Conservation (phyloP, 371 early-diverging fungal species). For the Rhizomucor pusillus region DNA sequence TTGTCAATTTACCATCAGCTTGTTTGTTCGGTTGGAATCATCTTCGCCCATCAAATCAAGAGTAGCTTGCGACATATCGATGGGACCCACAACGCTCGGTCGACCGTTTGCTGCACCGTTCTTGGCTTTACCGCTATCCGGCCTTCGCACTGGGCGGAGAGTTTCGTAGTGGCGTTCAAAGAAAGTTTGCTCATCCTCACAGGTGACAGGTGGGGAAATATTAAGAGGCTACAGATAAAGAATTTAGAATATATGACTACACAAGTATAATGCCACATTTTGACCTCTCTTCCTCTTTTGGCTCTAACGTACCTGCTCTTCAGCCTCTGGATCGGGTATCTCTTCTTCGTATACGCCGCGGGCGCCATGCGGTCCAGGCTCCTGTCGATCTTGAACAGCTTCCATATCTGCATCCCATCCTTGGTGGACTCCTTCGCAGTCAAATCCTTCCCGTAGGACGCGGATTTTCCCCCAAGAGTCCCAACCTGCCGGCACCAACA, state of each 20-base stretch:
- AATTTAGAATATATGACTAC: not conserved
- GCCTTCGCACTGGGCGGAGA: slow-evolving; percentile 42
- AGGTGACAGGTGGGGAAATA: slow-evolving; percentile 49
- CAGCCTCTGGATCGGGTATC: slow-evolving; percentile 36
- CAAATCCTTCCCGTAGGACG: slow-evolving; percentile 78
- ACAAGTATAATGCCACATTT: slow-evolving; percentile 1
- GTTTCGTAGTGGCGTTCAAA: slow-evolving; percentile 69
- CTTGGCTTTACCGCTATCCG: slow-evolving; percentile 19
- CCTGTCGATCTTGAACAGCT: slow-evolving; percentile 35
- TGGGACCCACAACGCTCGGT: slow-evolving; percentile 38
- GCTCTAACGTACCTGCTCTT: slow-evolving; percentile 37
- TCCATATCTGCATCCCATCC: slow-evolving; percentile 64
- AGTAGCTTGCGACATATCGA: slow-evolving; percentile 25
- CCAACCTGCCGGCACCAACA: slow-evolving; percentile 93
- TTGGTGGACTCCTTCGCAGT: slow-evolving; percentile 57
- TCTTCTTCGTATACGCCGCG: slow-evolving; percentile 44
- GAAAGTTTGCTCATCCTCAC: slow-evolving; percentile 88
- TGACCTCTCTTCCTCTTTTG: not conserved
- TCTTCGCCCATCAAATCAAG: slow-evolving; percentile 22
- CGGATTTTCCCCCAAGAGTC: slow-evolving; percentile 89
- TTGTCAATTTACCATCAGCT: slow-evolving; percentile 1
- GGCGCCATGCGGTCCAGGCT: slow-evolving; percentile 35
- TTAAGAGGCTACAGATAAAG: slow-evolving; percentile 42
- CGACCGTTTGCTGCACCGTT: slow-evolving; percentile 9
- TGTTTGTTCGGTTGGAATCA: slow-evolving; percentile 5